Conservation (phyloP, 805 yeast species). For the Henningerozyma blattae region DNA sequence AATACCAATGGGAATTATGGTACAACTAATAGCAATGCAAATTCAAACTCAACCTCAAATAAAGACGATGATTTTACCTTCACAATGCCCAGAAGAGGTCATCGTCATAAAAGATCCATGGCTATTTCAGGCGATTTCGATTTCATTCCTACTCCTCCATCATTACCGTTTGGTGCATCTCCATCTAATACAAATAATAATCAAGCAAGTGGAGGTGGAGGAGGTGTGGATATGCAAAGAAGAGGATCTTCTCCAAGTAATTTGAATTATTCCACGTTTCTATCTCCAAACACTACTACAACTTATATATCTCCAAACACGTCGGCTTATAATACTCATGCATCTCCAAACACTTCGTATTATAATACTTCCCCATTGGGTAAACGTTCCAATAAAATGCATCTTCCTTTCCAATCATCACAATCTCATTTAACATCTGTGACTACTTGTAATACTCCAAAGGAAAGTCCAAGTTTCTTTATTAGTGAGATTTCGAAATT, state of each 20-base stretch:
- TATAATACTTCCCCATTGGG: not conserved
- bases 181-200: constrained; percentile 7
- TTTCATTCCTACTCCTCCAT: constrained; percentile 12
- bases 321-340: not conserved
- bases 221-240: not conserved
- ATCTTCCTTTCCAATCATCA: too few relatives aligned
- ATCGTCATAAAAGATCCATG: constrained; percentile 75
- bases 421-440: too few relatives aligned
- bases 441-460: not conserved
- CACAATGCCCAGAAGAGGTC: constrained; percentile 37
- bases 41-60: too few relatives aligned
- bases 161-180: not conserved
- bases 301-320: not conserved
- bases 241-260: constrained; percentile 25
- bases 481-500: constrained; percentile 23
- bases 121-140: constrained; percentile 86
- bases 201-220: too few relatives aligned
- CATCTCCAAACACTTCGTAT: not conserved
- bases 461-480: constrained; percentile 18
- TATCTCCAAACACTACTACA: not conserved
- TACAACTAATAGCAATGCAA: too few relatives aligned
- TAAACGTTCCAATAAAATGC: not conserved
- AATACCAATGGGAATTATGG: too few relatives aligned
- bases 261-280: constrained; percentile 27
- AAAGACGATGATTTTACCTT: not conserved